These are phyloP conservation scores for Fusarium miscanthi DNA, from an alignment of 2,329 filamentous ascomycete species.

Conservation along the genomic window DNA sequence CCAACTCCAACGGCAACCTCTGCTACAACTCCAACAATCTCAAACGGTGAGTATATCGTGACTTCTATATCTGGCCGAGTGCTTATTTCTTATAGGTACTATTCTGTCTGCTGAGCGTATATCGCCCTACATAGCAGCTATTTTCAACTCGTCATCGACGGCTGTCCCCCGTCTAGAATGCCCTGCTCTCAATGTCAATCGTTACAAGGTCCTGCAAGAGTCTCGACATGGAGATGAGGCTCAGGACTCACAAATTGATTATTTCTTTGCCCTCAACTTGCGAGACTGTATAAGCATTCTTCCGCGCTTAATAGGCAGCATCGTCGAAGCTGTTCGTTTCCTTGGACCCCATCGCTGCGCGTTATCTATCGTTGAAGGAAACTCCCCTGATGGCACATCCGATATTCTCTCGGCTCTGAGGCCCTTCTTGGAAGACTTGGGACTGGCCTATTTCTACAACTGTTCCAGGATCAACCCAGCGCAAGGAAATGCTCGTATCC, in stretches of 20 bases:
- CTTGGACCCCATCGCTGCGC: conserved; percentile 63
- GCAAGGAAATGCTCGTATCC: conserved; percentile 56
- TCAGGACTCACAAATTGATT: conserved; percentile 42
- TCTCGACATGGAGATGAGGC: background rate
- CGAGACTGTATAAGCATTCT: conserved; percentile 58
- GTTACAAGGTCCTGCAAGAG: conserved; percentile 40
- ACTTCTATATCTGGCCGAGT: rapidly evolving
- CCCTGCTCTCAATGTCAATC: conserved; percentile 34
- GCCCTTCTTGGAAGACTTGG: conserved; percentile 52
- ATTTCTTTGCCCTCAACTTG: conserved; percentile 66
- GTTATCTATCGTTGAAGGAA: conserved; percentile 66
- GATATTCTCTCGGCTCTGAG: conserved; percentile 59
- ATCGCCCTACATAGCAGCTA: conserved; percentile 44
- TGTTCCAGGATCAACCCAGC: conserved; percentile 57
- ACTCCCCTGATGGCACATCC: conserved; percentile 64
- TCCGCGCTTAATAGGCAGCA: conserved; percentile 62
- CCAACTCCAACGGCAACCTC: background rate
- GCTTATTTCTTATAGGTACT: conserved; percentile 47
- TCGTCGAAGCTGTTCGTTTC: conserved; percentile 61
- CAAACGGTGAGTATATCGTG: conserved; percentile 6
- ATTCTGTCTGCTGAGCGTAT: conserved; percentile 31
- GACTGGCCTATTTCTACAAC: conserved; percentile 55
- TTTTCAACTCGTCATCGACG: conserved; percentile 43
- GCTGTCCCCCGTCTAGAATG: conserved; percentile 44
- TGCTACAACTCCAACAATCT: background rate